Evolutionary conservation across 768 basidiomycete species (phyloP).

Genomic region (Collybiopsis luxurians): DNA sequence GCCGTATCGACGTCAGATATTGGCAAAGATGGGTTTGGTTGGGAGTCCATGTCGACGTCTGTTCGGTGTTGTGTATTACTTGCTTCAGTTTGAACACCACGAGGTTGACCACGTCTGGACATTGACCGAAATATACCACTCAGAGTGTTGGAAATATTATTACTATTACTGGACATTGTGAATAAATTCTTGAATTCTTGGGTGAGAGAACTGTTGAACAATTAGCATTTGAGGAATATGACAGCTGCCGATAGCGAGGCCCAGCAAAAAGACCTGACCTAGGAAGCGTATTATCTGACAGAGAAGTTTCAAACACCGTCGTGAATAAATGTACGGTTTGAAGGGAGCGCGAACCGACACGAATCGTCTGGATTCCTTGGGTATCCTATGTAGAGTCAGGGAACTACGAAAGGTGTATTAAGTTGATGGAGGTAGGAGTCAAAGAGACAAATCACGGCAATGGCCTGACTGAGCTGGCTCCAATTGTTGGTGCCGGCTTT

Average conservation of each 20-base stretch:
- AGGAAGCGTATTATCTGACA: background rate
- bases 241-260: background rate
- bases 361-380: too few species aligned
- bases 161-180: constrained; percentile 1
- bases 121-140: background rate
- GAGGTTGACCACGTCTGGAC: background rate
- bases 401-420: too few species aligned
- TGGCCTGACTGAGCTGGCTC: too few species aligned
- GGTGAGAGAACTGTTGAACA: background rate
- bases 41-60: constrained; percentile 1
- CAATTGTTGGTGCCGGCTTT: too few species aligned
- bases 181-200: background rate
- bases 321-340: background rate
- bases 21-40: background rate
- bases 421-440: too few species aligned
- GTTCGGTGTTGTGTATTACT: background rate
- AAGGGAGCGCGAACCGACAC: too few species aligned
- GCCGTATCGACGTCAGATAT: background rate
- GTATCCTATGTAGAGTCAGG: too few species aligned
- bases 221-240: background rate
- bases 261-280: background rate
- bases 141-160: background rate
- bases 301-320: background rate
- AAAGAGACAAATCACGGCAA: too few species aligned
- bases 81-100: background rate